Evolutionary conservation across 352 stramenopile genomes (phyloP), one percentile per base, ranked within the genome.

Genomic region (Phytophthora pseudosyringae): DNA sequence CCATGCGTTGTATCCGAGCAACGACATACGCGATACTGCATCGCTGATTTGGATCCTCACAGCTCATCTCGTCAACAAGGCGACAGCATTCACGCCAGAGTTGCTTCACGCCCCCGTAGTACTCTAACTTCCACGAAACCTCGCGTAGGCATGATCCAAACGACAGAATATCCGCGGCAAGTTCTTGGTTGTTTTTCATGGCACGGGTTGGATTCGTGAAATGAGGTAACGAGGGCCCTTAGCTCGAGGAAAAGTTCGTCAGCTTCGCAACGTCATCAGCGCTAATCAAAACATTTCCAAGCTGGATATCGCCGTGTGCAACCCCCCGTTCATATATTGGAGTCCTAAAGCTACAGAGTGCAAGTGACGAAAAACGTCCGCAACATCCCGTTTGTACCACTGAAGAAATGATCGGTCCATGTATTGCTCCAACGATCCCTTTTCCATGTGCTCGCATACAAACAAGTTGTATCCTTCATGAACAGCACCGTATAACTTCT

Each of bases 401-500:
- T 21, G 21, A 33, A 45, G 32, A 45, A 55, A 29, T 52, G 29
- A 52, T 39, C 15, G 10, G 15, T 52, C 45, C n/a, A 52, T 3
- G 15, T 39, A 55, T 3, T 55, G 32, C 35, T 55, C 18, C 3
- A 46, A 25, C 15, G 56, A 49, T 26, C 45, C 44, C 6, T 56
- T 56, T 18, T 26, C 12, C 44, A 49, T 57, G 6, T 38, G 28
- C 26, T 64, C 55, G n/a, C 55, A 64, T 1, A 57, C 44, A 28
- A 64, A 64, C 6, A 57, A 18, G 13, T 47, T 44, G 38, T 52
- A 57, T 4, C 44, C 21, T 45, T 56, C 55, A 13, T 32, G 45
- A 10, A 57, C 56, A 25, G 45, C 35, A 31, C 33, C 44, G 28
- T 57, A 64, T 8, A 64, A 16, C 26, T 57, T 64, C 28, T 64